A percentile compares a stretch with the other conserved stretches of the same genome.
phyloP scores from a whole-genome alignment of 2,329 filamentous ascomycete species.

The Davidsoniella australis region DNA sequence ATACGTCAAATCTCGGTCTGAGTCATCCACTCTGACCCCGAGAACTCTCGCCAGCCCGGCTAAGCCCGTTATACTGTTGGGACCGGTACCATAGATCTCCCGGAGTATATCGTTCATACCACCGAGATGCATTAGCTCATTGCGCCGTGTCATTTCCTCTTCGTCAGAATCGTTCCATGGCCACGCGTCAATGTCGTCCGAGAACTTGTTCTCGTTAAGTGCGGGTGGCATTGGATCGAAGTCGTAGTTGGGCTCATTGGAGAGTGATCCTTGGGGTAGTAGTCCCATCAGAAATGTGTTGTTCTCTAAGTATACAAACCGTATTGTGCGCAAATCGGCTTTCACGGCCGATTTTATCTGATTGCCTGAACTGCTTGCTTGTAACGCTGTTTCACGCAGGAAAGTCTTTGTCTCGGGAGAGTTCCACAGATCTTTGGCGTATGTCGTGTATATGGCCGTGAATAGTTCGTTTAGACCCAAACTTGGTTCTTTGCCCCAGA shows the following conservation, averaged over 20 bases:
- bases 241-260: conserved; percentile 48
- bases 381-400: conserved; percentile 48
- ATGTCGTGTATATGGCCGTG: conserved; percentile 57
- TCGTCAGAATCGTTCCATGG: conserved; percentile 23
- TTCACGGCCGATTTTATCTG: conserved; percentile 18
- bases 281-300: conserved; percentile 52
- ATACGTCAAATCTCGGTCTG: neutral
- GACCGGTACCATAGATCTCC: conserved; percentile 3
- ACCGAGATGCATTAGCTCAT: conserved; percentile 2
- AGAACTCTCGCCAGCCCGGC: neutral
- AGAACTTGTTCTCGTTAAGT: conserved; percentile 35
- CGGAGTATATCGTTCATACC: conserved; percentile 9
- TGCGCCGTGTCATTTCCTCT: conserved; percentile 15
- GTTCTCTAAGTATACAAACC: conserved; percentile 65
- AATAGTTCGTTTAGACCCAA: conserved; percentile 47
- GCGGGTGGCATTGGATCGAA: conserved; percentile 70
- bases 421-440: conserved; percentile 74
- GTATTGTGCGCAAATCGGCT: conserved; percentile 32
- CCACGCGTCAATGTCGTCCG: conserved; percentile 23
- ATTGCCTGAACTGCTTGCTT: conserved; percentile 14
- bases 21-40: neutral
- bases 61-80: conserved; percentile 6
- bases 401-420: conserved; percentile 52
- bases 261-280: conserved; percentile 48
- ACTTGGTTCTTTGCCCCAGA: conserved; percentile 64